Evolutionary conservation across 257 asterid species (phyloP).

Genomic region (Salvia rosmarinus): DNA sequence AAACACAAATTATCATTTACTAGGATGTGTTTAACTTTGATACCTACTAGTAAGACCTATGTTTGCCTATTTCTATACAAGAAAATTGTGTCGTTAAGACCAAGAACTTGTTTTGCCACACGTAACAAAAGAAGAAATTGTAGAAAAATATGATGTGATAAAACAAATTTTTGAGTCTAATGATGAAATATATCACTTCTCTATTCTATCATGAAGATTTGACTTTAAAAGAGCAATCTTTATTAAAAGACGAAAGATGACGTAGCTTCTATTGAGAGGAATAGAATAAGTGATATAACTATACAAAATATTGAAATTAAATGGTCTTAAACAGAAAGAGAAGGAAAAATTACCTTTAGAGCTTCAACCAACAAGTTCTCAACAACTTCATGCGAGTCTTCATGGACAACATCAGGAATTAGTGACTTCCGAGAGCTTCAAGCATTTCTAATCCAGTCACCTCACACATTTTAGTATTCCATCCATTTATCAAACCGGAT

Average conservation of each 20-base stretch:
- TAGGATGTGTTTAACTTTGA: not conserved
- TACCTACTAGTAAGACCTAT: not conserved
- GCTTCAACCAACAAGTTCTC: conserved; percentile 48
- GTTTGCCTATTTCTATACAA: not conserved
- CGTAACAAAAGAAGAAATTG: not conserved
- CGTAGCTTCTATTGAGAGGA: not conserved
- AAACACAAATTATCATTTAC: not conserved
- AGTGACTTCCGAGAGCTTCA: conserved; percentile 64
- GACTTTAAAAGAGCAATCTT: not conserved
- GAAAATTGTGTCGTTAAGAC: not conserved
- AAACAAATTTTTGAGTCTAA: not conserved
- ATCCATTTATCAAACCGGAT: conserved; percentile 60
- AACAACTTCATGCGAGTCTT: conserved; percentile 50
- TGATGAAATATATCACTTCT: not conserved
- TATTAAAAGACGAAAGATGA: not conserved
- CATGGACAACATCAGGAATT: conserved; percentile 49
- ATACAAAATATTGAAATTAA: not conserved
- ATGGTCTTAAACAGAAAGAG: not conserved
- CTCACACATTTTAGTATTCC: conserved; percentile 71
- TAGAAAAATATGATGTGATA: not conserved
- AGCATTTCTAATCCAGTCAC: conserved; percentile 53
- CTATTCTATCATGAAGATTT: not conserved
- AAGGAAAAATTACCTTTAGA: conserved; percentile 59
- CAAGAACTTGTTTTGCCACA: not conserved
- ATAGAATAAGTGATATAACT: not conserved